Evolutionary conservation across 2,329 filamentous ascomycete species (phyloP), one percentile per base, ranked within the genome.

Genomic region (Sporothrix globosa): DNA sequence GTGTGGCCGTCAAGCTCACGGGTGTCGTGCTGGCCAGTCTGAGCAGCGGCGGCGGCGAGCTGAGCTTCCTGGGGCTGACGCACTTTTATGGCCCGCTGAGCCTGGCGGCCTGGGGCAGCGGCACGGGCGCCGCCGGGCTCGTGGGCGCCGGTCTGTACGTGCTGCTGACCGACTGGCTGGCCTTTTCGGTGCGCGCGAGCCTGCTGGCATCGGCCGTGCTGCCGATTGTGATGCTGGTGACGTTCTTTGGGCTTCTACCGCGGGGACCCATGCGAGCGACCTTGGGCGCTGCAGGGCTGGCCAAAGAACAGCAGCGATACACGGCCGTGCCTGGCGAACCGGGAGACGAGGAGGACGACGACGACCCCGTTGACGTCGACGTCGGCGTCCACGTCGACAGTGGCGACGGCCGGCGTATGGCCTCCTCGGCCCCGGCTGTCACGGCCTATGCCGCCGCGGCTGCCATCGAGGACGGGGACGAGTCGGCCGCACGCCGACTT

Each of bases 61-160:
- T 97, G 71, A 96, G 91, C 79, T 97, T 98, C 77, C 82, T 99
- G 6, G 91, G 93, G 0, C 81, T 99, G 76, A 97, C 95, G 17
- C 95, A 98, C 78, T 97, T 91, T 82, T 98, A 98, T 76, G 96
- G 95, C 0, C 90, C 88, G 10, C 90, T 92, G 80, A 93, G 92
- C 75, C 85, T 98, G 21, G 94, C 94, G 0, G 90, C 92, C 48
- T 99, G 96, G 96, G 92, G 93, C 0, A 95, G 91, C 73, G 95
- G 95, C 0, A 97, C 95, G 0, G 95, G 95, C 1, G 95, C 91
- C 0, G 95, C 95, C 0, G 95, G 95, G 0, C 80, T 99, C 70
- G 84, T 95, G 0, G 96, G 96, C 5, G 93, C 95, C 0, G 93
- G 93, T 0, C 84, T 95, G 17, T 99, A 98, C 80, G 92, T 96